Conservation (phyloP, 192 early-diverging fungal genomes). For the Linnemannia hyalina region DNA sequence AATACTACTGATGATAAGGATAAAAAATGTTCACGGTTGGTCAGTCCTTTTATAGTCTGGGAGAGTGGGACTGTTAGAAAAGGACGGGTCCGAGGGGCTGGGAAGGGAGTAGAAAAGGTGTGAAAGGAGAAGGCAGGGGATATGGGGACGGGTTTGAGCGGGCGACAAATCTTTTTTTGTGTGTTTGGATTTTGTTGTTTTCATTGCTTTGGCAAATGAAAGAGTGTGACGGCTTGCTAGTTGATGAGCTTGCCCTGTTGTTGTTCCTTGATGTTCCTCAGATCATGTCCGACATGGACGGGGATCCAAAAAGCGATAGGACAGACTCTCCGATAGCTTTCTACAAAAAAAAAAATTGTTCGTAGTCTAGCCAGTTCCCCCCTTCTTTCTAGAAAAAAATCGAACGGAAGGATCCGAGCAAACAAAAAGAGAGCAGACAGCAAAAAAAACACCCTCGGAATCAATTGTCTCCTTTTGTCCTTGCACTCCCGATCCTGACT, state of each 20-base stretch:
- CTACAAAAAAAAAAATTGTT: not conserved
- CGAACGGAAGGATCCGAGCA: conserved; percentile 1
- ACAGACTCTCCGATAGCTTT: not conserved
- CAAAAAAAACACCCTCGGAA: not conserved
- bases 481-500: not conserved
- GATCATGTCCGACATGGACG: not conserved
- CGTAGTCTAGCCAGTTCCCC: not conserved
- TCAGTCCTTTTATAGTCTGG: not conserved
- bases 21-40: not conserved
- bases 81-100: not conserved
- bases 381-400: not conserved
- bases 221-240: not conserved
- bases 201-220: not conserved
- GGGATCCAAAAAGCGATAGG: not conserved
- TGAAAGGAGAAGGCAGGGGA: not conserved
- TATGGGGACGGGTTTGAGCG: not conserved
- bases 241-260: not conserved
- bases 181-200: not conserved
- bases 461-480: not conserved
- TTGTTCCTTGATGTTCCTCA: not conserved
- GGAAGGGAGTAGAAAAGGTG: not conserved
- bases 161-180: not conserved
- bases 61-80: not conserved
- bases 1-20: conserved; percentile 10
- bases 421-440: not conserved